Percentiles rank a stretch among this genome's conserved stretches.
phyloP scores from a whole-genome alignment of 179 eudicot species.

The Dionaea muscipula region DNA sequence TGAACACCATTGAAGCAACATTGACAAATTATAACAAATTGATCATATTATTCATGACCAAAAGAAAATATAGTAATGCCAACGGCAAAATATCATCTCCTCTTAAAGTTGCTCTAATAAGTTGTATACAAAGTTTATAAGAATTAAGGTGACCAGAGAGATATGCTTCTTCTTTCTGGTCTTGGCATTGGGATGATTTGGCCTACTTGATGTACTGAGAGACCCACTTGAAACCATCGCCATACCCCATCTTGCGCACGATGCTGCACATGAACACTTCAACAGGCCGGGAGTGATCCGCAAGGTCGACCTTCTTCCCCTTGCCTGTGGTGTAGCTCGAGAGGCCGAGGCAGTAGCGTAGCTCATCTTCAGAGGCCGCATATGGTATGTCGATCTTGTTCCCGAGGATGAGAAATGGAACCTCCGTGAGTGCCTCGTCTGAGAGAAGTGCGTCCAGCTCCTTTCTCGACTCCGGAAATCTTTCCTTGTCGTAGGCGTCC shows the following conservation, averaged over 20 bases:
- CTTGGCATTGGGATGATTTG: no score
- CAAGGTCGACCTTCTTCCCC: conserved; percentile 65
- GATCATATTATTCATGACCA: no score
- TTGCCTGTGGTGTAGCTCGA: conserved; percentile 61
- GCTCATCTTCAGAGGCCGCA: conserved; percentile 81
- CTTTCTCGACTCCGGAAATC: conserved; percentile 71
- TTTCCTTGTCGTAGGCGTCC: conserved; percentile 76
- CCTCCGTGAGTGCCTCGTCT: conserved; percentile 64
- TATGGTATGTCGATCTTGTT: conserved; percentile 80
- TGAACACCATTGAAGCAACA: no score
- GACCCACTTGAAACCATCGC: conserved; percentile 57
- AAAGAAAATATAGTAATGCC: no score
- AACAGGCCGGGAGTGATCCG: conserved; percentile 42
- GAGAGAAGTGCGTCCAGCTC: conserved; percentile 78
- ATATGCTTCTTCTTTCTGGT: no score
- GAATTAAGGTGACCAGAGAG: no score
- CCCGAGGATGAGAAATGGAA: conserved; percentile 65
- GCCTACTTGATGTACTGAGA: conserved; percentile 52
- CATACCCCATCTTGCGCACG: conserved; percentile 57
- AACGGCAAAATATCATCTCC: no score
- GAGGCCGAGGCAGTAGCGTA: conserved; percentile 54
- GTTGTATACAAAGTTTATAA: no score
- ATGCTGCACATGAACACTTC: conserved; percentile 62
- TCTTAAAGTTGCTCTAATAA: no score
- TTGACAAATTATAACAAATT: no score